Evolutionary conservation across 176 grass and related monocot genomes (phyloP).

Genomic region (Lolium rigidum): DNA sequence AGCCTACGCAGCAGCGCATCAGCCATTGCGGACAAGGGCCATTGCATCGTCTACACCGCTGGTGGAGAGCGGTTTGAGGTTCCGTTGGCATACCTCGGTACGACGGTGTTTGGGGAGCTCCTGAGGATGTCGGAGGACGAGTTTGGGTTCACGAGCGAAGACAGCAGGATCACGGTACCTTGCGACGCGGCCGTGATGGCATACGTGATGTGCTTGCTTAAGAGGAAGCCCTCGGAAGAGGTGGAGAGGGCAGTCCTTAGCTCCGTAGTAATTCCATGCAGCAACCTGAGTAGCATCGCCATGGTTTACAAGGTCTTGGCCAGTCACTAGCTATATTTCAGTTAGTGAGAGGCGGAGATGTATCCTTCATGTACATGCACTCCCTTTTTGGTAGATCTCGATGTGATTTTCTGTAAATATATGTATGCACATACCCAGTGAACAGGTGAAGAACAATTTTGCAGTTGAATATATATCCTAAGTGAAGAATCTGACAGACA

Average conservation of each 20-base stretch:
- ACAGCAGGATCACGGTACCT: slow-evolving; percentile 61
- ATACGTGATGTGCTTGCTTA: slow-evolving; percentile 64
- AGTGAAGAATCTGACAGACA: too few species aligned
- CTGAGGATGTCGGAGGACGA: slow-evolving; percentile 60
- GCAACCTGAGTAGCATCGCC: slow-evolving; percentile 38
- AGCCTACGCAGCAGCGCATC: slow-evolving; percentile 19
- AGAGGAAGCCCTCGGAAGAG: slow-evolving; percentile 57
- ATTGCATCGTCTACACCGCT: slow-evolving; percentile 51
- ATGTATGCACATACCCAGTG: slow-evolving; percentile 35
- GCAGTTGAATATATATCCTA: background rate
- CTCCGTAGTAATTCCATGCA: slow-evolving; percentile 53
- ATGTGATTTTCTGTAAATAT: slow-evolving; percentile 38
- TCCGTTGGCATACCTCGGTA: slow-evolving; percentile 55
- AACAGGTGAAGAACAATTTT: slow-evolving; percentile 17
- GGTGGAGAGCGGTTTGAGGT: slow-evolving; percentile 59
- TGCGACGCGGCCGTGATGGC: slow-evolving; percentile 67
- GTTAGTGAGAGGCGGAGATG: slow-evolving; percentile 26
- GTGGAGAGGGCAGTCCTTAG: slow-evolving; percentile 62
- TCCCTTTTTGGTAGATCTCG: slow-evolving; percentile 5
- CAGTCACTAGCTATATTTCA: slow-evolving; percentile 53
- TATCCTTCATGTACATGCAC: background rate
- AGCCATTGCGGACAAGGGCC: slow-evolving; percentile 49
- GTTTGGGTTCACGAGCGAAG: slow-evolving; percentile 56
- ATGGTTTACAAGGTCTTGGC: slow-evolving; percentile 33
- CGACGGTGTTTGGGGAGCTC: slow-evolving; percentile 52